Conservation (phyloP, 192 early-diverging fungal genomes). For the Coemansia sp. region DNA sequence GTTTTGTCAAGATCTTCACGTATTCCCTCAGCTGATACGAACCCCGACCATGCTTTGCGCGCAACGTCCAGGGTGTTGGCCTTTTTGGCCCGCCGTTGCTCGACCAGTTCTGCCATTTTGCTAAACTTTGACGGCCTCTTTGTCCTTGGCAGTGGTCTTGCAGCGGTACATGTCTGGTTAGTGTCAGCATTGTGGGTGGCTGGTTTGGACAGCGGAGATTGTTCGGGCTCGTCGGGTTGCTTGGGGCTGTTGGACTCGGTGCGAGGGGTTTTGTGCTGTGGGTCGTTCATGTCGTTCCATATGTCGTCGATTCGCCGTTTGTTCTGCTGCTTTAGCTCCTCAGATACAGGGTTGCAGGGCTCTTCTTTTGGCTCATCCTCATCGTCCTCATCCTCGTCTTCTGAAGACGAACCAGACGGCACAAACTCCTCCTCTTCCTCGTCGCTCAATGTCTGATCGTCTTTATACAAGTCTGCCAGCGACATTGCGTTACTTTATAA, state of each 20-base stretch:
- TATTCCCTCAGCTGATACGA: slow-evolving; percentile 40
- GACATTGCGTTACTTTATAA: slow-evolving; percentile 22
- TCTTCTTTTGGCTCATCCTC: neutral
- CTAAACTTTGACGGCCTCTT: slow-evolving; percentile 41
- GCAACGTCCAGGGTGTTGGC: slow-evolving; percentile 47
- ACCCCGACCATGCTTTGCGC: slow-evolving; percentile 45
- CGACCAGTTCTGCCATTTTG: slow-evolving; percentile 40
- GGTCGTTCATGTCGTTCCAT: slow-evolving; percentile 43
- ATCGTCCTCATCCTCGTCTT: slow-evolving; percentile 12
- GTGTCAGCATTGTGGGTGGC: neutral
- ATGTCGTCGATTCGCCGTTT: slow-evolving; percentile 45
- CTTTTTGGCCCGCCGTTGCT: slow-evolving; percentile 37
- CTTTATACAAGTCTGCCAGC: slow-evolving; percentile 45
- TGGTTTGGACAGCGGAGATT: neutral
- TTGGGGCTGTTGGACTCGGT: slow-evolving; percentile 2
- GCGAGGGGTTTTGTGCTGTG: slow-evolving; percentile 14
- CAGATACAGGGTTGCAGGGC: neutral
- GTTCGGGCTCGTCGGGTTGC: neutral
- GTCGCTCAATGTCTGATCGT: slow-evolving; percentile 10
- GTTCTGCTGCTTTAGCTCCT: slow-evolving; percentile 16
- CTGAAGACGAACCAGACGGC: slow-evolving; percentile 17
- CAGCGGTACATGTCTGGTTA: too few relatives aligned
- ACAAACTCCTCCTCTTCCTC: slow-evolving; percentile 42
- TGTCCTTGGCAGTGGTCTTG: neutral
- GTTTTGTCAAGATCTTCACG: slow-evolving; percentile 49